Conservation (phyloP, 306 rosid genomes). For the Cicer bijugum region DNA sequence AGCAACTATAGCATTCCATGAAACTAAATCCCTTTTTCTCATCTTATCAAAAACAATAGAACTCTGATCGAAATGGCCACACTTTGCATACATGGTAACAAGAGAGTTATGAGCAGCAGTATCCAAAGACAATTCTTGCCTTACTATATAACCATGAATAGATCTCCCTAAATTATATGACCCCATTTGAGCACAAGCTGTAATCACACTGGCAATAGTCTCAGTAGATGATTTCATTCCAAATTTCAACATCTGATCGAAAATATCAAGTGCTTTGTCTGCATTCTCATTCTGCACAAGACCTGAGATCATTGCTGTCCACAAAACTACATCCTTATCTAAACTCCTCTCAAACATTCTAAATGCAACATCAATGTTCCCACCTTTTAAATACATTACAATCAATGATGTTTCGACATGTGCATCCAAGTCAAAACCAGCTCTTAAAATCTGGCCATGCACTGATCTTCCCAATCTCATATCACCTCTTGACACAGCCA, state of each 20-base stretch:
- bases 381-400: slow-evolving; percentile 65
- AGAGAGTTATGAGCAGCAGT: slow-evolving; percentile 74
- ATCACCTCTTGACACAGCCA: slow-evolving; percentile 53
- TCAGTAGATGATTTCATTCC: slow-evolving; percentile 61
- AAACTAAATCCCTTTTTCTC: slow-evolving; percentile 66
- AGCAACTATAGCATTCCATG: slow-evolving; percentile 75
- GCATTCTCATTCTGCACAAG: slow-evolving; percentile 65
- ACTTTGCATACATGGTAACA: slow-evolving; percentile 76
- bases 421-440: slow-evolving; percentile 61
- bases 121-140: slow-evolving; percentile 60
- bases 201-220: slow-evolving; percentile 68
- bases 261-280: slow-evolving; percentile 58
- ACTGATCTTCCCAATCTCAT: slow-evolving; percentile 62
- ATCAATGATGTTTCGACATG: slow-evolving; percentile 61
- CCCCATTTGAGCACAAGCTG: slow-evolving; percentile 71
- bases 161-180: slow-evolving; percentile 60
- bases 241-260: slow-evolving; percentile 57
- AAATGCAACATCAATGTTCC: slow-evolving; percentile 58
- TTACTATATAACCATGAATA: slow-evolving; percentile 61
- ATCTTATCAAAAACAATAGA: slow-evolving; percentile 57
- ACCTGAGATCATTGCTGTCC: slow-evolving; percentile 92
- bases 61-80: slow-evolving; percentile 63
- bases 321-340: slow-evolving; percentile 63
- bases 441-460: slow-evolving; percentile 69
- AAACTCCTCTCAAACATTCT: slow-evolving; percentile 53